Evolutionary conservation across 2,329 filamentous ascomycete genomes (phyloP).

Genomic region (Cercospora sp.): DNA sequence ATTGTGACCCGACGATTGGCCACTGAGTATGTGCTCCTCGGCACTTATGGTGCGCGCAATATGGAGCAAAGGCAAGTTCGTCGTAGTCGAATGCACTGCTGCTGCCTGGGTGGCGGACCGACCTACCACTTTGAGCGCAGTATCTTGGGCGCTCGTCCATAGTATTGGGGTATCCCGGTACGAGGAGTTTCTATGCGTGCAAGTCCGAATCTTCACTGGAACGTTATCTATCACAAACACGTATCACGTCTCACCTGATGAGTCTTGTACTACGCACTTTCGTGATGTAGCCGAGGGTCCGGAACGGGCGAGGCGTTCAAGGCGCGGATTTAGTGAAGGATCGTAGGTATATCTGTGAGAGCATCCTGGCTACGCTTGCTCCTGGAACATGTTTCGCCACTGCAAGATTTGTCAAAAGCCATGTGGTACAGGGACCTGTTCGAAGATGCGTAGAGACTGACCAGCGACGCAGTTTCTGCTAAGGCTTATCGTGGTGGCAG

Average conservation of each 20-base stretch:
- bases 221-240: background rate
- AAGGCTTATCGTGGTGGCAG: background rate
- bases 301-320: background rate
- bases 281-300: background rate
- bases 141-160: background rate
- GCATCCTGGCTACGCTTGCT: background rate
- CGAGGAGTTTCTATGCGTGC: background rate
- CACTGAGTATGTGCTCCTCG: background rate
- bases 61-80: background rate
- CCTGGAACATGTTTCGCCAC: background rate
- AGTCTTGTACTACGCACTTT: background rate
- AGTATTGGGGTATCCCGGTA: background rate
- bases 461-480: background rate
- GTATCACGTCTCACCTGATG: background rate
- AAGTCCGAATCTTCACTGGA: background rate
- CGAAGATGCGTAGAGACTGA: background rate
- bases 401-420: background rate
- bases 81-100: background rate
- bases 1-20: conserved; percentile 4
- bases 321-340: background rate
- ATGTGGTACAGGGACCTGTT: background rate
- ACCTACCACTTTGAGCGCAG: background rate
- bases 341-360: background rate
- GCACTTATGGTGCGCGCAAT: background rate
- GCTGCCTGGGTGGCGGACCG: background rate